Conservation (phyloP, 2,329 filamentous ascomycete genomes). For the Fusarium sp. region DNA sequence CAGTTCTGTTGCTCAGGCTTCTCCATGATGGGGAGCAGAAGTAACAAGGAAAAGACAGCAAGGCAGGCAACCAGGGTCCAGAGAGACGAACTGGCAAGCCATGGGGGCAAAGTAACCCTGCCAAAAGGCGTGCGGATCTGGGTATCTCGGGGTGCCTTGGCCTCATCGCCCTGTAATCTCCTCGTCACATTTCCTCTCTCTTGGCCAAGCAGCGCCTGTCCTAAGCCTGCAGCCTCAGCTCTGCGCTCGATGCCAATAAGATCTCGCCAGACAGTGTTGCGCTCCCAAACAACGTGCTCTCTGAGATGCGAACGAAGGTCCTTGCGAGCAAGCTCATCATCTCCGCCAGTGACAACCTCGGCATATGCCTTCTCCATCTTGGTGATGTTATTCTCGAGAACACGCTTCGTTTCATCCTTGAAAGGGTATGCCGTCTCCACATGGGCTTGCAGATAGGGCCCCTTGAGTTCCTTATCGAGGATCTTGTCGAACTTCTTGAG, state of each 20-base stretch:
- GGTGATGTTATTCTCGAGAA: conserved; percentile 76
- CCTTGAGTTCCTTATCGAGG: conserved; percentile 82
- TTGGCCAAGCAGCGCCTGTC: conserved; percentile 82
- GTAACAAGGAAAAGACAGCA: conserved; percentile 76
- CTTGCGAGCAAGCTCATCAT: conserved; percentile 79
- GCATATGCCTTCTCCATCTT: conserved; percentile 85
- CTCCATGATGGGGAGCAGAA: conserved; percentile 84
- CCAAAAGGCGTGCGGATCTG: conserved; percentile 84
- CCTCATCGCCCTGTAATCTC: conserved; percentile 86
- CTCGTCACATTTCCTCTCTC: conserved; percentile 75
- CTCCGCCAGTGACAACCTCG: conserved; percentile 82
- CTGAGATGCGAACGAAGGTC: conserved; percentile 90
- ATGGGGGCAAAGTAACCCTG: conserved; percentile 77
- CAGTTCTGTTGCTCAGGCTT: conserved; percentile 95
- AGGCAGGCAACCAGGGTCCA: conserved; percentile 78
- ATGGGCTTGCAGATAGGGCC: conserved; percentile 76
- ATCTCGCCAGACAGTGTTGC: conserved; percentile 98
- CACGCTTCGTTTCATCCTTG: conserved; percentile 74
- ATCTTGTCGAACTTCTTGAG: conserved; percentile 99
- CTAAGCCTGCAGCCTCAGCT: conserved; percentile 92
- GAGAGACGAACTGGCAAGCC: conserved; percentile 86
- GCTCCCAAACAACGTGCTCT: conserved; percentile 98
- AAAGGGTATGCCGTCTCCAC: conserved; percentile 89
- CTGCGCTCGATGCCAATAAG: conserved; percentile 98
- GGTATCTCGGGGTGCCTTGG: conserved; percentile 69